Conservation (phyloP, 345 rosid genomes). For the Erodium maritimum region DNA sequence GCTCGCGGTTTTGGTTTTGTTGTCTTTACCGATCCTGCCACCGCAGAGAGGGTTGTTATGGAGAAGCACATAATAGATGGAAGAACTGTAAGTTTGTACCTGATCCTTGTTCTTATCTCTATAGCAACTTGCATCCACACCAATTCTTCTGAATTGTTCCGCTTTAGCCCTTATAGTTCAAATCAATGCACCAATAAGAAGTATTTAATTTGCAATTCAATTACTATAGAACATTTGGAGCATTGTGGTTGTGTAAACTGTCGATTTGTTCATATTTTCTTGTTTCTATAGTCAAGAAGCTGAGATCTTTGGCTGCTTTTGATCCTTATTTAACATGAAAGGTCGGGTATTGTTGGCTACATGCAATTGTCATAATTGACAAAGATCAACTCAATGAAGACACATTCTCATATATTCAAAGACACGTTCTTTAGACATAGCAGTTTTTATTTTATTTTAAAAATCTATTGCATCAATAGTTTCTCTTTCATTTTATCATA, state of each 20-base stretch:
- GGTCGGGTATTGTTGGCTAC: not conserved
- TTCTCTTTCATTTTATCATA: no score
- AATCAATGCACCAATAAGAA: not conserved
- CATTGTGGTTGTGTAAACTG: not conserved
- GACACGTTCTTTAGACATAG: not conserved
- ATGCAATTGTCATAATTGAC: not conserved
- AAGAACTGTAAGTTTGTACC: slow-evolving; percentile 41
- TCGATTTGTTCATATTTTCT: not conserved
- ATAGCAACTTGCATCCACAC: not conserved
- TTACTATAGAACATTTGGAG: not conserved
- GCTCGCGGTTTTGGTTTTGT: slow-evolving; percentile 94
- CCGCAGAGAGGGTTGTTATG: slow-evolving; percentile 70
- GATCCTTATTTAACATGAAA: not conserved
- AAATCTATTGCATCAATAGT: not conserved
- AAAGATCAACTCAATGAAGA: not conserved
- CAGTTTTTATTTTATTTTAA: no score
- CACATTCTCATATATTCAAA: not conserved
- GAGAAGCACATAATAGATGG: slow-evolving; percentile 74
- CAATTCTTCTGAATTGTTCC: no score
- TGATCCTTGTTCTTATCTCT: not conserved
- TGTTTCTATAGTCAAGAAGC: not conserved
- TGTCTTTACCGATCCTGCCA: slow-evolving; percentile 67
- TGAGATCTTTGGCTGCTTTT: not conserved
- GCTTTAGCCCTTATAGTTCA: no score
- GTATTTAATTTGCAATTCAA: not conserved